A percentile compares a stretch with the other conserved stretches of the same genome.
These are phyloP conservation scores for Odonthalia washingtoniensis DNA, from an alignment of 31 red algal genomes.

Conservation along the genomic window DNA sequence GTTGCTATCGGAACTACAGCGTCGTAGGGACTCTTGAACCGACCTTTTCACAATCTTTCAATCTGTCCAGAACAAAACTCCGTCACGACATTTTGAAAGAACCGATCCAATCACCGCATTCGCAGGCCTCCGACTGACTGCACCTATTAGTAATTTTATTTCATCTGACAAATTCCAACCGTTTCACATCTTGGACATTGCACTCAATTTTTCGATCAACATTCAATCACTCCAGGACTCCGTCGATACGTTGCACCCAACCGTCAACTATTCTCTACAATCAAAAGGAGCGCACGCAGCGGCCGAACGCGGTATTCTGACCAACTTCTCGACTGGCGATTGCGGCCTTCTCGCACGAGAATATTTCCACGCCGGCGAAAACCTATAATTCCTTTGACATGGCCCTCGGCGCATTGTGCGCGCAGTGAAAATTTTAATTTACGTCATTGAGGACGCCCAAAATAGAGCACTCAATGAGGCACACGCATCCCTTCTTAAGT, in stretches of 20 bases:
- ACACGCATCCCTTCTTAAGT: neutral
- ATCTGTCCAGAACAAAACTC: slow-evolving; percentile 6
- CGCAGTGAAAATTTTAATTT: slow-evolving; percentile 1
- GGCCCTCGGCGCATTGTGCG: neutral
- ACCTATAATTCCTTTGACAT: neutral
- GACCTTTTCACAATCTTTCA: neutral
- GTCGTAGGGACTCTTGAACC: neutral
- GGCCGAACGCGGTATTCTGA: neutral
- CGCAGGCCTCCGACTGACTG: neutral
- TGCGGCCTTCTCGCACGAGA: neutral
- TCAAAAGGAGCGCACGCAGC: neutral
- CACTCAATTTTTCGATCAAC: neutral
- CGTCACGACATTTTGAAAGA: neutral
- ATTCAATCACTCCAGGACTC: neutral
- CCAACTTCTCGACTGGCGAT: neutral
- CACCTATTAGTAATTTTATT: neutral
- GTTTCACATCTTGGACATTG: neutral
- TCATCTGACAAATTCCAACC: neutral
- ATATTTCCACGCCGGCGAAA: neutral
- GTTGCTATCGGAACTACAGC: slow-evolving; percentile 13
- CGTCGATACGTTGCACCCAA: no score
- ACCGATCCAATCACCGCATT: neutral
- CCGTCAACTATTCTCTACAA: neutral
- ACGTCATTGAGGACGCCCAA: neutral
- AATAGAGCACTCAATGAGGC: neutral